Percentiles rank a stretch among this genome's conserved stretches.
phyloP scores from a whole-genome alignment of 441 rosid genomes.

The Capsella rubella region DNA sequence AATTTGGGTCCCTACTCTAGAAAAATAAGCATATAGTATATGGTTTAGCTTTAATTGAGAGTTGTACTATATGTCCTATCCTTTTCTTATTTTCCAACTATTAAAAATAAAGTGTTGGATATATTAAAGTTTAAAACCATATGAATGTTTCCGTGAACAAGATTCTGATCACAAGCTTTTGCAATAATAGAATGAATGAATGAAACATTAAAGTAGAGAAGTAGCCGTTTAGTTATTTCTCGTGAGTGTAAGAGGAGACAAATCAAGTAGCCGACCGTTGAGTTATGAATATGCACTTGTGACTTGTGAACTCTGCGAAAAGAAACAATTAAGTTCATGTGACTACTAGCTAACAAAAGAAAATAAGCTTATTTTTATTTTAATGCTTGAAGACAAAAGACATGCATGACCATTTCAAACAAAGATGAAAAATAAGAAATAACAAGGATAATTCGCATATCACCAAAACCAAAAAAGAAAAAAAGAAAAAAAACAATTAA shows the following conservation, averaged over 20 bases:
- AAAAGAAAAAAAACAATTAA: neutral
- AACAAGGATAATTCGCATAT: neutral
- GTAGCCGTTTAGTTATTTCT: conserved; percentile 35
- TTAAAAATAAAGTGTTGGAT: neutral
- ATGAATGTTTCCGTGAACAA: conserved; percentile 25
- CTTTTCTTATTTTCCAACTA: neutral
- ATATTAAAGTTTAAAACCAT: conserved; percentile 6
- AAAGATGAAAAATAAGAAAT: conserved; percentile 7
- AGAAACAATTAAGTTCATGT: conserved; percentile 18
- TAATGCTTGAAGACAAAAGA: conserved; percentile 15
- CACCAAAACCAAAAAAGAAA: neutral
- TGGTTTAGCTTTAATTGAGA: conserved; percentile 29
- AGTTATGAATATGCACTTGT: conserved; percentile 32
- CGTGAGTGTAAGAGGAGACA: conserved; percentile 32
- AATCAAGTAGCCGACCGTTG: conserved; percentile 28
- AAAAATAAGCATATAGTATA: conserved; percentile 21
- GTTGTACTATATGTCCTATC: conserved; percentile 22
- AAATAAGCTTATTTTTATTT: conserved; percentile 10
- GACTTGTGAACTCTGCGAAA: conserved; percentile 8
- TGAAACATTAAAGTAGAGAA: conserved; percentile 6
- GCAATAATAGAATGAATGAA: conserved; percentile 24
- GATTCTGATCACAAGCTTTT: conserved; percentile 23
- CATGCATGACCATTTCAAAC: conserved; percentile 17
- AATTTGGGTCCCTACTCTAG: conserved; percentile 28
- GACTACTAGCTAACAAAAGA: neutral